These are phyloP conservation scores for Leishmania mexicana DNA, from an alignment of 208 protist genomes.

Conservation along the genomic window DNA sequence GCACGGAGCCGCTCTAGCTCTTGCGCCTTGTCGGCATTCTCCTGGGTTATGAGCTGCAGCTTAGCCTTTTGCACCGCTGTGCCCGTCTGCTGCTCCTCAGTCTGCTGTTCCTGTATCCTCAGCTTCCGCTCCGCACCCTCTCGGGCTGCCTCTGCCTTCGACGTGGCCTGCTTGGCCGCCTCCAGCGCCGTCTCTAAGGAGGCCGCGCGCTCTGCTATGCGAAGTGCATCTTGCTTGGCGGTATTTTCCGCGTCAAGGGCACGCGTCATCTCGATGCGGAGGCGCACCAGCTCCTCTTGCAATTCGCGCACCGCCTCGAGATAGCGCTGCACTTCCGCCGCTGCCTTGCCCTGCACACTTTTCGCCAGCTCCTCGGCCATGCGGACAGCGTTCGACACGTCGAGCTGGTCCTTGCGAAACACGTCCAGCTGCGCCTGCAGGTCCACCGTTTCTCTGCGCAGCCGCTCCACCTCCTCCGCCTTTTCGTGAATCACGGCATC, in stretches of 20 bases:
- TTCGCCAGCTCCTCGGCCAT: constrained; percentile 63
- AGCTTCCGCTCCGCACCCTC: constrained; percentile 22
- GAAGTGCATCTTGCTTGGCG: constrained; percentile 19
- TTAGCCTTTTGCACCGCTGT: constrained; percentile 47
- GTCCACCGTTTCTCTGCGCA: constrained; percentile 35
- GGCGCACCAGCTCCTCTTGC: constrained; percentile 33
- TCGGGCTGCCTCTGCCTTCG: constrained; percentile 19
- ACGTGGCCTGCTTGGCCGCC: constrained; percentile 20
- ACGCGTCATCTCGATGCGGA: constrained; percentile 45
- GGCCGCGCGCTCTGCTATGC: constrained; percentile 1
- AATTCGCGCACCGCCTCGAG: constrained; percentile 29
- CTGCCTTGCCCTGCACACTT: constrained; percentile 40
- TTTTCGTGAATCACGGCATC: constrained; percentile 82
- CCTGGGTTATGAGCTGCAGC: constrained; percentile 54
- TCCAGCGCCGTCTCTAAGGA: constrained; percentile 25
- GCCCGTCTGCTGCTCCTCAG: constrained; percentile 37
- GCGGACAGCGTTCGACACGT: constrained; percentile 44
- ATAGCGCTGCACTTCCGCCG: constrained; percentile 35
- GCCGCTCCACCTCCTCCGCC: constrained; percentile 47
- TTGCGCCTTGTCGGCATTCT: constrained; percentile 71
- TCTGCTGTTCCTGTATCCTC: constrained; percentile 27
- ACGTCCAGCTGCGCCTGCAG: constrained; percentile 33
- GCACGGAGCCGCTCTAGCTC: constrained; percentile 73
- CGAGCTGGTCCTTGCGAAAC: constrained; percentile 34
- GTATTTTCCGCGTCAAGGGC: constrained; percentile 37